Percentiles rank a stretch among this genome's conserved stretches.
These are phyloP conservation scores for Brassica balearica DNA, from an alignment of 441 rosid genomes.

Conservation along the genomic window DNA sequence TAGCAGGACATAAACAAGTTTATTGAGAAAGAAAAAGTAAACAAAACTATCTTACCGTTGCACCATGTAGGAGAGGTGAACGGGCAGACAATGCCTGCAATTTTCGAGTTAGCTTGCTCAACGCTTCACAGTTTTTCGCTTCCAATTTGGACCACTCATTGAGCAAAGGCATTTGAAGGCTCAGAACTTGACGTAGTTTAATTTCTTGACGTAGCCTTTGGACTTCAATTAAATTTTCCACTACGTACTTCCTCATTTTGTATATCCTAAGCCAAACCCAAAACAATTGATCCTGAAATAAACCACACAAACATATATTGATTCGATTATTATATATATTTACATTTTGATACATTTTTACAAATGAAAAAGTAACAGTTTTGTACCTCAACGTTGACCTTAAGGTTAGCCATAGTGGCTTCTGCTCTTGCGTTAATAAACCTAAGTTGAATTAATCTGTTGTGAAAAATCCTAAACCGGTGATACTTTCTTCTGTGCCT, in stretches of 20 bases:
- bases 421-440: slow-evolving; percentile 64
- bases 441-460: slow-evolving; percentile 63
- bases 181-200: slow-evolving; percentile 51
- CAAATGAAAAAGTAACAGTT: neutral
- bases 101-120: slow-evolving; percentile 63
- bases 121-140: slow-evolving; percentile 59
- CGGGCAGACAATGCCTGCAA: slow-evolving; percentile 57
- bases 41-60: slow-evolving; percentile 47
- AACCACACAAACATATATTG: neutral
- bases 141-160: slow-evolving; percentile 60
- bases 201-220: slow-evolving; percentile 52
- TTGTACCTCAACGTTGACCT: slow-evolving; percentile 55
- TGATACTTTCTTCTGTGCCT: slow-evolving; percentile 64
- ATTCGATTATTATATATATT: neutral
- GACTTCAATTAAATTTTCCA: slow-evolving; percentile 52
- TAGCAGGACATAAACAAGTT: too few species aligned
- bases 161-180: slow-evolving; percentile 58
- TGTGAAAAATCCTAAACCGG: slow-evolving; percentile 52
- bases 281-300: slow-evolving; percentile 55
- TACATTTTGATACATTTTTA: neutral
- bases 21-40: too few species aligned
- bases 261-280: slow-evolving; percentile 58
- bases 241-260: slow-evolving; percentile 47
- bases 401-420: slow-evolving; percentile 46
- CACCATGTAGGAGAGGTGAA: slow-evolving; percentile 57